Evolutionary conservation across 768 basidiomycete genomes (phyloP).

Genomic region (Psilocybe sp.): DNA sequence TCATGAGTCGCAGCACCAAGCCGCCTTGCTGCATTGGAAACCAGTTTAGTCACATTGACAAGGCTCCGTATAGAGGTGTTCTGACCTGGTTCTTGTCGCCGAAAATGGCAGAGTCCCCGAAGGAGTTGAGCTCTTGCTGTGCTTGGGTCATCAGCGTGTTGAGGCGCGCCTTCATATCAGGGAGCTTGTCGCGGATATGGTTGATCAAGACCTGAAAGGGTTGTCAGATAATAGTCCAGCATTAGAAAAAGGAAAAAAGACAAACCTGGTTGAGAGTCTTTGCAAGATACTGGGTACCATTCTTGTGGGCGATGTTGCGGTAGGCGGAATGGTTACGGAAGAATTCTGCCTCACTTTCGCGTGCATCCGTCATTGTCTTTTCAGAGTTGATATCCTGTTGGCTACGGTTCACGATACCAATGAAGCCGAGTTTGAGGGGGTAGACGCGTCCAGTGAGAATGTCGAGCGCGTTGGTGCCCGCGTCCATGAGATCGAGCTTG

Average conservation of each 20-base stretch:
- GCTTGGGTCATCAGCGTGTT: conserved; percentile 99
- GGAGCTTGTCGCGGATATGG: conserved; percentile 97
- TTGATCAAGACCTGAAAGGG: conserved; percentile 80
- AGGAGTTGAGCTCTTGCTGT: conserved; percentile 95
- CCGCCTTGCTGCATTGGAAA: conserved; percentile 63
- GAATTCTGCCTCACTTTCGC: conserved; percentile 85
- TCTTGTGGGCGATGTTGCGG: conserved; percentile 93
- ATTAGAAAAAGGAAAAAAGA: conserved; percentile 1
- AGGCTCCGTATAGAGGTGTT: not conserved
- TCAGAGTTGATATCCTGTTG: conserved; percentile 95
- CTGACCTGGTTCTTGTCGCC: conserved; percentile 84
- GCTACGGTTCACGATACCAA: conserved; percentile 95
- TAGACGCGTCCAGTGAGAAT: conserved; percentile 96
- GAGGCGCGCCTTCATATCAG: conserved; percentile 98
- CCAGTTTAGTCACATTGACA: conserved; percentile 2
- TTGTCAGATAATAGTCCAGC: not conserved
- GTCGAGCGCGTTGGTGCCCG: conserved; percentile 96
- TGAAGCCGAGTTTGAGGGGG: conserved; percentile 96
- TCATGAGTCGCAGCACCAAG: conserved; percentile 94
- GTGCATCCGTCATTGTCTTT: conserved; percentile 82
- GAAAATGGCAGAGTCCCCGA: conserved; percentile 89
- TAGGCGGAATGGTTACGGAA: conserved; percentile 90
- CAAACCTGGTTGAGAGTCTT: conserved; percentile 90
- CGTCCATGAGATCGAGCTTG: conserved; percentile 98
- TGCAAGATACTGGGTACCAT: conserved; percentile 94